Base-by-base conservation (phyloP, 2,329 filamentous ascomycete genomes). In the Epichloe amarillans region DNA sequence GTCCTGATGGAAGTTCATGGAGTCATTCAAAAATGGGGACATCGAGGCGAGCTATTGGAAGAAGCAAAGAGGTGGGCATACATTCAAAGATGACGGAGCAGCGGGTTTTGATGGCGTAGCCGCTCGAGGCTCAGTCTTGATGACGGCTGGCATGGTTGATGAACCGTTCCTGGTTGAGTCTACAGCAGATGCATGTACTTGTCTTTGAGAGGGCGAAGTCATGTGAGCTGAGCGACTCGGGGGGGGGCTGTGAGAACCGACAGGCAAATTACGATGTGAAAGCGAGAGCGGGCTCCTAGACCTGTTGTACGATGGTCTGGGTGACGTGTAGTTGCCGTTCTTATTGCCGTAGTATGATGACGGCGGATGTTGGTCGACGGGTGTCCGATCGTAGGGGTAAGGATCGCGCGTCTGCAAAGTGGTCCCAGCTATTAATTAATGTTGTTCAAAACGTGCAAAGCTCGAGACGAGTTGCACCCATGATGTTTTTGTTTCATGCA, bases 261-360 rank as follows among this genome's bases (percentile, higher is more conserved):
- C 58, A 45, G 66, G 63, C 42, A 69, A 69, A 57, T 69, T 70
- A 14, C 72, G 67, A 54, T 75, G 75, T 15, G 74, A 66, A 55
- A 76, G 75, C 17, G 74, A 70, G 50, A 72, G 58, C 33, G 76
- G 76, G 51, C 76, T 80, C 49, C 69, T 70, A 23, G 74, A 69
- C 40, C 70, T 68, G 55, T 58, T 64, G 55, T 72, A 73, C 19
- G 66, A 66, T 23, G 70, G 60, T 39, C 70, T 65, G 37, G 76
- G 73, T 45, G 76, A 77, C 48, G 69, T 69, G 62, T 75, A 74
- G 58, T 62, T 63, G 53, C 69, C 66, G 69, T 62, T 63, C 54
- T 68, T 66, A 68, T 72, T 74, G 62, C 73, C 73, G 57, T 77
- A 79, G 45, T 72, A 60, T 35, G 64, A 52, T 48, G 64, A 61